A percentile compares a stretch with the other conserved stretches of the same genome.
phyloP scores from a whole-genome alignment of 2,329 filamentous ascomycete species.

The Emergomyces pasteurianus region DNA sequence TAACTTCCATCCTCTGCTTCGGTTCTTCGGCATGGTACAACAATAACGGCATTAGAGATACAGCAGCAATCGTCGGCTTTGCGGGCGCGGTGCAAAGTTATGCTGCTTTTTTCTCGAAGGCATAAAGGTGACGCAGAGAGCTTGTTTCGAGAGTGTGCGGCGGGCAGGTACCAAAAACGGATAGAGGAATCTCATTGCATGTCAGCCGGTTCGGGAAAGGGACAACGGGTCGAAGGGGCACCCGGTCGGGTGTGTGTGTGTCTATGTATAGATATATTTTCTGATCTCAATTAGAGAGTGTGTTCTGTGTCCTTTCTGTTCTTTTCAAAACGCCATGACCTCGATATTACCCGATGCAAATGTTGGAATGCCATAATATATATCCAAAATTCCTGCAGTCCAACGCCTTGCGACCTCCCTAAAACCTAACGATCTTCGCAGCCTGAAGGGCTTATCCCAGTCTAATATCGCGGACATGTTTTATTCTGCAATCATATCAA shows the following conservation, averaged over 20 bases:
- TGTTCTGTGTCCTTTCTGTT: too few relatives aligned
- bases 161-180: background rate
- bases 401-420: background rate
- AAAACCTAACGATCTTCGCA: background rate
- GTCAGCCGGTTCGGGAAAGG: background rate
- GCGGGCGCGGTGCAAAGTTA: conserved; percentile 1
- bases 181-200: background rate
- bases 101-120: conserved; percentile 9
- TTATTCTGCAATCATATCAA: background rate
- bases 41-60: conserved; percentile 17
- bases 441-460: background rate
- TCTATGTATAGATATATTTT: background rate
- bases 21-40: conserved; percentile 22
- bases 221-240: background rate
- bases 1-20: conserved; percentile 18
- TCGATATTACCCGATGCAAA: background rate
- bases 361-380: background rate
- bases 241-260: background rate
- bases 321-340: background rate
- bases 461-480: background rate
- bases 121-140: background rate
- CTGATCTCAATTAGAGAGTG: too few relatives aligned
- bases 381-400: background rate
- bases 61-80: conserved; percentile 16
- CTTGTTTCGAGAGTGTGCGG: background rate